Conservation (phyloP, 2,329 filamentous ascomycete species). For the Aspergillus sp. region DNA sequence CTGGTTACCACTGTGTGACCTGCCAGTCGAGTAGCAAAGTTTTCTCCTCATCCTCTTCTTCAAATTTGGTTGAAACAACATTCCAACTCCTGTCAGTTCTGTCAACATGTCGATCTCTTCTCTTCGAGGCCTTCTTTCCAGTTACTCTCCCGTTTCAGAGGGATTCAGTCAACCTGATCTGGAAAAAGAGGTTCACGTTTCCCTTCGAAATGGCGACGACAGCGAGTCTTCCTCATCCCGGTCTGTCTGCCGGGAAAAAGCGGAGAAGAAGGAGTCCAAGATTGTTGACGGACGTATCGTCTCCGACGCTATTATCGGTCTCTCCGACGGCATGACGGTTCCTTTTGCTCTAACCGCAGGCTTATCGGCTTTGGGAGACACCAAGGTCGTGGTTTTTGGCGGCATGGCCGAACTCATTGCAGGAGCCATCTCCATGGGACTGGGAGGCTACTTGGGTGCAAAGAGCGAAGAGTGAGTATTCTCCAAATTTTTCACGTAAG, state of each 20-base stretch:
- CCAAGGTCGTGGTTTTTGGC: conserved; percentile 68
- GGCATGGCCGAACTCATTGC: conserved; percentile 75
- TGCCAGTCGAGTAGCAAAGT: background rate
- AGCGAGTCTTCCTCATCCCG: conserved; percentile 17
- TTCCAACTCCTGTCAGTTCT: background rate
- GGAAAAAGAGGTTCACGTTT: conserved; percentile 30
- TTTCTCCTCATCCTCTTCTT: background rate
- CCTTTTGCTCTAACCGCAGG: conserved; percentile 78
- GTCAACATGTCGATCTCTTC: conserved; percentile 34
- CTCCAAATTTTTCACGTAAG: background rate
- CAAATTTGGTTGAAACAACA: background rate
- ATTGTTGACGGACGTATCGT: conserved; percentile 41
- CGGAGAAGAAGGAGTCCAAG: conserved; percentile 28
- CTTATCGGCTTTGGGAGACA: conserved; percentile 62
- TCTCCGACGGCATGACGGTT: conserved; percentile 77
- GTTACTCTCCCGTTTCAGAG: conserved; percentile 28
- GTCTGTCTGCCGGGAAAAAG: conserved; percentile 8
- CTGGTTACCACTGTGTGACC: background rate
- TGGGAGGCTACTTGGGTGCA: conserved; percentile 72
- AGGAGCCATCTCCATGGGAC: conserved; percentile 75
- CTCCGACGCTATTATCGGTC: conserved; percentile 69
- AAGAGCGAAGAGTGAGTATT: conserved; percentile 43
- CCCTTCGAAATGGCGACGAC: conserved; percentile 19
- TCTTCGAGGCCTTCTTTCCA: conserved; percentile 32
- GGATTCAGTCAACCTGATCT: conserved; percentile 21